These are phyloP conservation scores for Penicillium sp. DNA, from an alignment of 2,329 filamentous ascomycete genomes.

Conservation along the genomic window DNA sequence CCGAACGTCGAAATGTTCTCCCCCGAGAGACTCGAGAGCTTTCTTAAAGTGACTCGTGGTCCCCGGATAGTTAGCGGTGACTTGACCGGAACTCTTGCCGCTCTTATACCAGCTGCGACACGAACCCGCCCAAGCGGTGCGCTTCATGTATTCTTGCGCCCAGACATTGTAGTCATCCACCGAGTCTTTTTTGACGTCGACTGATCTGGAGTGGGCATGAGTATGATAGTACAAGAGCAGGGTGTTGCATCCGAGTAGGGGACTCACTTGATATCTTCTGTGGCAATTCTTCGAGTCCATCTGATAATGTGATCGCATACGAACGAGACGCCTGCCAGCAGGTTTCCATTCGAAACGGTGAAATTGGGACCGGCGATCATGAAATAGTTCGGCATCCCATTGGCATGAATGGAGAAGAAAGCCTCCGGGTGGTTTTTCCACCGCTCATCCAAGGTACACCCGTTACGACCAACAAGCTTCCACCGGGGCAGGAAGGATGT, in stretches of 20 bases:
- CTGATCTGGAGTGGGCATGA: constrained; percentile 11
- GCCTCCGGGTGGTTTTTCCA: constrained; percentile 23
- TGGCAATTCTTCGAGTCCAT: constrained; percentile 32
- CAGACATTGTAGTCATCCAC: constrained; percentile 36
- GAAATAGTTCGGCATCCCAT: constrained; percentile 29
- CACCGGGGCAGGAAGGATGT: constrained; percentile 38
- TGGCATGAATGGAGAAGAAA: constrained; percentile 22
- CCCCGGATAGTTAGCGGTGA: constrained; percentile 17
- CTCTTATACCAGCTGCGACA: constrained; percentile 35
- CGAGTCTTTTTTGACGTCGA: constrained; percentile 28
- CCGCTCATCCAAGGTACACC: constrained; percentile 18
- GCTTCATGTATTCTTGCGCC: constrained; percentile 33
- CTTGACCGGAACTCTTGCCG: constrained; percentile 20
- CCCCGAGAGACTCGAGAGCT: constrained; percentile 17
- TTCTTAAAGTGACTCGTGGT: constrained; percentile 17
- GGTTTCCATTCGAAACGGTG: not conserved
- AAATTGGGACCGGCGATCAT: constrained; percentile 10
- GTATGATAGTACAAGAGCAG: not conserved
- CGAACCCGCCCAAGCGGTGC: constrained; percentile 28
- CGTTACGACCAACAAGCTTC: constrained; percentile 31
- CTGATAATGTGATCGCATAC: constrained; percentile 31
- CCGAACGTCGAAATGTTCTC: constrained; percentile 23
- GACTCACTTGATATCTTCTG: constrained; percentile 32
- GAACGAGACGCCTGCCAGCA: constrained; percentile 13
- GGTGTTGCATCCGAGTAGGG: not conserved